Evolutionary conservation across 179 eudicot species (phyloP), one percentile per base, ranked within the genome.

Genomic region (Vitellaria paradoxa): DNA sequence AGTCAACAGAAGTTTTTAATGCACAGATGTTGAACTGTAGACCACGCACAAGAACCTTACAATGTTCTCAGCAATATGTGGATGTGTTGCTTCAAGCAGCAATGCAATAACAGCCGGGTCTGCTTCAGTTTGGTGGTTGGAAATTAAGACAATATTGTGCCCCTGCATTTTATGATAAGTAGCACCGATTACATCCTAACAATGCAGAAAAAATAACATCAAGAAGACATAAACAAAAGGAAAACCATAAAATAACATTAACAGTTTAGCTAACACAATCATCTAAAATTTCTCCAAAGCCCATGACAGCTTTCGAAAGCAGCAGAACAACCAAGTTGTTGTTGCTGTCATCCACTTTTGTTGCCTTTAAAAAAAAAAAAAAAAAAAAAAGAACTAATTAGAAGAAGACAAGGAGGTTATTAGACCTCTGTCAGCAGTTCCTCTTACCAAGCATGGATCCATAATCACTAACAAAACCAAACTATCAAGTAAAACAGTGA

Each of bases 41-140:
- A 74, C 45, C 71, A 65, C 20, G 24, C 45, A 7, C 62, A 69
- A 26, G 23, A 53, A 55, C 21, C 42, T 88, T 83, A 94, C 99
- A 91, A 89, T 60, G 68, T 91, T 88, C 89, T 92, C 97, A 50
- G 93, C 91, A 78, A 96, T 82, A 76, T 75, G 69, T 49, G 97
- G 85, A 84, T 80, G 79, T 75, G 91, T 88, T 77, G 87, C 79
- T 85, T 96, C 97, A 77, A 96, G 87, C 70, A 96, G 90, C 87
- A 94, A 84, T 47, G 93, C 89, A 76, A 96, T 91, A 78, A 94
- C 85, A 70, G 98, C 99, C 77, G 99, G 99, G 84, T 96, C 99
- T 79, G 99, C 97, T 88, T 96, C 99, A 64, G 87, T 79, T 89
- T 96, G 99, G 82, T 96, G 99, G 86, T 96, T 96, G 82, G 98